Evolutionary conservation across 2,329 filamentous ascomycete genomes (phyloP).

Genomic region (Ceratocystis cubensis): DNA sequence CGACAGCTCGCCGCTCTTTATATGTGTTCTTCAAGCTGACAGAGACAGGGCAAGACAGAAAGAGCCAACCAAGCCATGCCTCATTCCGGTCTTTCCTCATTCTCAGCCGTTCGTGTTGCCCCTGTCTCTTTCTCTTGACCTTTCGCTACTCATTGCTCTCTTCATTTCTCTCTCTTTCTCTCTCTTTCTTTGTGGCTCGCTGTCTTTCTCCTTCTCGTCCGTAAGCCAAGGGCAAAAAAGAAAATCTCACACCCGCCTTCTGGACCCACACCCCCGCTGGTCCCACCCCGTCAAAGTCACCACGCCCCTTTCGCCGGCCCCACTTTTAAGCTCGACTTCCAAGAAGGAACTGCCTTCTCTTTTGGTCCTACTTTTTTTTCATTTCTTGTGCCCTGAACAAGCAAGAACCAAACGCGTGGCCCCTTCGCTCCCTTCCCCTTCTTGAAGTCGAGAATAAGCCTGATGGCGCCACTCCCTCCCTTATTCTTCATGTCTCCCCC

Average conservation of each 20-base stretch:
- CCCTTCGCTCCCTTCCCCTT: background rate
- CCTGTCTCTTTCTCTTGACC: background rate
- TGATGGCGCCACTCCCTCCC: background rate
- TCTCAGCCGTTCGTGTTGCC: background rate
- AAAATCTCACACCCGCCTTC: background rate
- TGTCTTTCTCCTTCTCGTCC: background rate
- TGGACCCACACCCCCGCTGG: conserved; percentile 7
- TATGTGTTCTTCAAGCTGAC: background rate
- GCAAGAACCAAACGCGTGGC: background rate
- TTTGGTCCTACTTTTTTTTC: background rate
- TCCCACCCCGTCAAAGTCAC: background rate
- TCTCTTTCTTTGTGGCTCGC: background rate
- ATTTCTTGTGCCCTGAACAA: background rate
- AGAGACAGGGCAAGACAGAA: background rate
- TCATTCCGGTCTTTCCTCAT: background rate
- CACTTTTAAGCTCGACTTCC: conserved; percentile 1
- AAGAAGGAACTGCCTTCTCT: background rate
- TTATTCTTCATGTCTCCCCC: background rate
- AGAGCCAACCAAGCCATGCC: background rate
- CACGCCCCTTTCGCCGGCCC: background rate
- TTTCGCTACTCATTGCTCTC: background rate
- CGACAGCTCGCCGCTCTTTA: background rate
- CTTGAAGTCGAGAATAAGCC: background rate
- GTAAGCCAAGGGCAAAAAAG: background rate
- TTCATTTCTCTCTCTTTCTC: background rate